Evolutionary conservation across 2,329 filamentous ascomycete species (phyloP), one percentile per base, ranked within the genome.

Genomic region (Trichocomaceae sp.): DNA sequence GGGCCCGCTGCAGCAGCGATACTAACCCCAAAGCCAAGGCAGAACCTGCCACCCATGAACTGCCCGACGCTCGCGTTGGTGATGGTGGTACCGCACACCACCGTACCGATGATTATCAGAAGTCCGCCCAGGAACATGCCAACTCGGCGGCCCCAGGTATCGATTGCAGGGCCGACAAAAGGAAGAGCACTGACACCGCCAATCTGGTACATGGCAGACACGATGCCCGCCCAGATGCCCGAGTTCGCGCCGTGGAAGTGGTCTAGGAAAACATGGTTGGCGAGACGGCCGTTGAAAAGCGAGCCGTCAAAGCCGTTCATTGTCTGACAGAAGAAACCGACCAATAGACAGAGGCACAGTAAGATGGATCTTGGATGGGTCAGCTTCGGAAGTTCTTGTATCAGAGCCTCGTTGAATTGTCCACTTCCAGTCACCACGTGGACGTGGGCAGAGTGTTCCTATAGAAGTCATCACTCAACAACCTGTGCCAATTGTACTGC

Each of bases 291-390:
- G 55, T 76, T 77, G 62, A 82, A 79, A 49, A 84, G 73, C 26
- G 77, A 80, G 37, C 79, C 79, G 59, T 84, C 81, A 59, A 79
- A 83, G 26, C 80, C 80, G 64, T 82, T 81, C 73, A 79, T 77
- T 8, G 77, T 80, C 22, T 76, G 78, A 57, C 70, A 73, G 59
- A 75, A 70, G 62, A 73, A 76, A 31, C 71, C 73, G 20, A 66
- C 51, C 13, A 48, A 5, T 10, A 55, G 41, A 48, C 52, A 55
- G 39, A 50, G 47, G n/a, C n/a, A n/a, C n/a, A n/a, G n/a, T n/a
- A n/a, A n/a, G n/a, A n/a, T n/a, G n/a, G n/a, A n/a, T n/a, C n/a
- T n/a, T n/a, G n/a, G n/a, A n/a, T n/a, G n/a, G n/a, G n/a, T n/a
- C n/a, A n/a, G n/a, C n/a, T n/a, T n/a, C n/a, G n/a, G n/a, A n/a